A percentile compares a stretch with the other conserved stretches of the same genome.
phyloP scores from a whole-genome alignment of 768 basidiomycete genomes.

The Thelephora ganbajun region DNA sequence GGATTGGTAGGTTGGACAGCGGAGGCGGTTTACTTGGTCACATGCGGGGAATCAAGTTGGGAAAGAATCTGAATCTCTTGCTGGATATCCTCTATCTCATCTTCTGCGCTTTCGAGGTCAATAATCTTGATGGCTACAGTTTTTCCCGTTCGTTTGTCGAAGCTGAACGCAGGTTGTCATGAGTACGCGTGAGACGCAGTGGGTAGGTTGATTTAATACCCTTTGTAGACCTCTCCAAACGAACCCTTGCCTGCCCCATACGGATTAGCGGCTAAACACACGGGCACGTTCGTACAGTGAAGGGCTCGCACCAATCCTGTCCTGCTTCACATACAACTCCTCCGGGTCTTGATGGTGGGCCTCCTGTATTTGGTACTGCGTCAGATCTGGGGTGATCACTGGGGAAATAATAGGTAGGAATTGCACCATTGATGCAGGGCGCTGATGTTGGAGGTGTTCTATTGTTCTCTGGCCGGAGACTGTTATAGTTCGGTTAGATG shows the following conservation, averaged over 20 bases:
- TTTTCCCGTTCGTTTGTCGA: conserved; percentile 89
- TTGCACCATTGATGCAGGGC: conserved; percentile 13
- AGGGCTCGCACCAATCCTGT: conserved; percentile 69
- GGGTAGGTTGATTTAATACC: conserved; percentile 32
- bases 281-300: conserved; percentile 5
- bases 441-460: conserved; percentile 10
- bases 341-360: conserved; percentile 78
- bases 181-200: conserved; percentile 3
- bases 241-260: conserved; percentile 76
- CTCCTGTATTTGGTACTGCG: conserved; percentile 29
- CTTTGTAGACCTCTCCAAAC: conserved; percentile 99
- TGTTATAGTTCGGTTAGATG: conserved; percentile 5
- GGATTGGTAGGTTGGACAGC: conserved; percentile 8
- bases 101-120: conserved; percentile 96
- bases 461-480: conserved; percentile 8
- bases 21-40: conserved; percentile 66
- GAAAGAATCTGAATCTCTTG: conserved; percentile 98
- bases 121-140: conserved; percentile 99
- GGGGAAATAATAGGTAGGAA: background rate
- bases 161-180: conserved; percentile 31
- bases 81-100: conserved; percentile 99
- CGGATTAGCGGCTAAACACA: background rate
- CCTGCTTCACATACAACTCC: conserved; percentile 93
- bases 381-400: conserved; percentile 6
- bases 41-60: conserved; percentile 89